Evolutionary conservation across 768 basidiomycete genomes (phyloP).

Genomic region (Dictyophora rubrovolvata): DNA sequence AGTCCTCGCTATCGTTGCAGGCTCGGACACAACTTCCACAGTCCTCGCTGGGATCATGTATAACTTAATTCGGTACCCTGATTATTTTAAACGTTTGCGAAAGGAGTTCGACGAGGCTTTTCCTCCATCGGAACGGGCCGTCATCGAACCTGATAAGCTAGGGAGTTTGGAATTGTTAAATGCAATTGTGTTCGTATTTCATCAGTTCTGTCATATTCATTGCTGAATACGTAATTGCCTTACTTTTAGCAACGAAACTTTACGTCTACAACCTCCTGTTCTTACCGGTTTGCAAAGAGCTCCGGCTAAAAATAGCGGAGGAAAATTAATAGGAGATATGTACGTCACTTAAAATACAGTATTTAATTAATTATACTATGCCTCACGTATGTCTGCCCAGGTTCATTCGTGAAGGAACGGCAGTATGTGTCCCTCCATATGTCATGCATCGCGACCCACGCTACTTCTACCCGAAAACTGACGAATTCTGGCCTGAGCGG

Average conservation of each 20-base stretch:
- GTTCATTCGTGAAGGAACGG: conserved; percentile 33
- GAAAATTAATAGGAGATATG: conserved; percentile 30
- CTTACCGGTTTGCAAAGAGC: conserved; percentile 38
- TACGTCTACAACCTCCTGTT: conserved; percentile 41
- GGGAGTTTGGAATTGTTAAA: conserved; percentile 23
- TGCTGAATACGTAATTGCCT: conserved; percentile 19
- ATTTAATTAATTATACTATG: not conserved
- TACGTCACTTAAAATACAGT: conserved; percentile 14
- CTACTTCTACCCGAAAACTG: conserved; percentile 33
- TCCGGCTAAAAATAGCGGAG: conserved; percentile 25
- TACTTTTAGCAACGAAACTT: conserved; percentile 35
- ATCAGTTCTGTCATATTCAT: conserved; percentile 19
- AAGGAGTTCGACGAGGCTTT: conserved; percentile 21
- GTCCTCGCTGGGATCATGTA: conserved; percentile 18
- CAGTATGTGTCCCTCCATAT: conserved; percentile 13
- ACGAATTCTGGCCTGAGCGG: conserved; percentile 33
- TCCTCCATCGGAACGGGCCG: conserved; percentile 10
- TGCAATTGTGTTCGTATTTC: conserved; percentile 24
- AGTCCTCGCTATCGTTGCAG: conserved; percentile 17
- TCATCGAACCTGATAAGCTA: conserved; percentile 14
- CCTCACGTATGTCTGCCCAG: conserved; percentile 16
- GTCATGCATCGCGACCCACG: conserved; percentile 34
- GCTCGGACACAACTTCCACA: conserved; percentile 22
- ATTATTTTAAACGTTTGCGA: conserved; percentile 16
- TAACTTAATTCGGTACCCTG: conserved; percentile 17